These are phyloP conservation scores for Stipa capillata DNA, from an alignment of 176 grass and related monocot genomes.

Conservation along the genomic window DNA sequence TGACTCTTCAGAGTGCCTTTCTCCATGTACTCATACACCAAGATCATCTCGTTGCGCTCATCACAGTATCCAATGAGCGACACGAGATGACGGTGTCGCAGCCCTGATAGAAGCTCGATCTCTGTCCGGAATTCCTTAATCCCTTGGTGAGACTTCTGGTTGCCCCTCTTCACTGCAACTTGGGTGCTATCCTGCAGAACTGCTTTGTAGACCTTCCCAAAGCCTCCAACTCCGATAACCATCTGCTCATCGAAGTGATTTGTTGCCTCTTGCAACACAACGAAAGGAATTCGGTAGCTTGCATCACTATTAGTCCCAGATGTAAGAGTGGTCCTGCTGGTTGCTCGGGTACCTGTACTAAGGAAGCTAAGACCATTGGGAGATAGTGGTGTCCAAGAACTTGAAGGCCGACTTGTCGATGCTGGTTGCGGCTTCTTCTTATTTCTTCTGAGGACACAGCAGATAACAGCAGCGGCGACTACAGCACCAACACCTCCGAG, in stretches of 20 bases:
- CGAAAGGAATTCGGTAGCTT: slow-evolving; percentile 69
- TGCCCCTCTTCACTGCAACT: slow-evolving; percentile 88
- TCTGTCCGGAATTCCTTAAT: slow-evolving; percentile 81
- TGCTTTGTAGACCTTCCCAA: slow-evolving; percentile 90
- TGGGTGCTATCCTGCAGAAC: slow-evolving; percentile 63
- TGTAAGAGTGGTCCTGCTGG: slow-evolving; percentile 68
- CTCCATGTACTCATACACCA: slow-evolving; percentile 97
- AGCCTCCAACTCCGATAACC: slow-evolving; percentile 86
- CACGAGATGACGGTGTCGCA: slow-evolving; percentile 86
- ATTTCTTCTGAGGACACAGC: slow-evolving; percentile 40
- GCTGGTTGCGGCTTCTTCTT: slow-evolving; percentile 26
- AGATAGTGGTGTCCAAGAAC: slow-evolving; percentile 42
- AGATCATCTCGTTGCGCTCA: slow-evolving; percentile 83
- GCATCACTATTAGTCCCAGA: slow-evolving; percentile 52
- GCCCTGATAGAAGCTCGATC: slow-evolving; percentile 84
- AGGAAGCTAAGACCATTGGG: slow-evolving; percentile 61
- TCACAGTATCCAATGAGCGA: slow-evolving; percentile 91
- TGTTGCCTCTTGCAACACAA: slow-evolving; percentile 55
- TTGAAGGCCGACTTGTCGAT: slow-evolving; percentile 33
- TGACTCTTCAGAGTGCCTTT: slow-evolving; percentile 88
- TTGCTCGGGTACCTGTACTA: slow-evolving; percentile 54
- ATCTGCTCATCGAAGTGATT: slow-evolving; percentile 81
- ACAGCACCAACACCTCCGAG: slow-evolving; percentile 37
- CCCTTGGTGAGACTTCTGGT: slow-evolving; percentile 89
- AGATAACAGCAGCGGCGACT: slow-evolving; percentile 23